Evolutionary conservation across 768 basidiomycete genomes (phyloP).

Genomic region (Calocera cornea): DNA sequence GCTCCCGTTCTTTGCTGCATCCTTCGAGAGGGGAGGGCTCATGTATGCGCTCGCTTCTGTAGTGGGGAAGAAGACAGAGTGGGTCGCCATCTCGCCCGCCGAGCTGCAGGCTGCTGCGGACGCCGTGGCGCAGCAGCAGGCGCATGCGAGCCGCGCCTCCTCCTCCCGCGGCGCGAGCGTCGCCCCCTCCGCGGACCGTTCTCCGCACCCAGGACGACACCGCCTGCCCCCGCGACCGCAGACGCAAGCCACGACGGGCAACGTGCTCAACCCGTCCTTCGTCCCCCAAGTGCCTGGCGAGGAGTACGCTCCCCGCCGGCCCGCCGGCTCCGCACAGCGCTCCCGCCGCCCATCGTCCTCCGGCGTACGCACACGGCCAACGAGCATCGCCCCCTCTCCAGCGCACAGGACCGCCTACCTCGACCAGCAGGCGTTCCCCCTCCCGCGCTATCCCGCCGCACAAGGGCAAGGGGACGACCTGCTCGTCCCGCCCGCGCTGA

Average conservation of each 20-base stretch:
- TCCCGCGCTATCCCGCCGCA: background rate
- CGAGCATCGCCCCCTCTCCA: background rate
- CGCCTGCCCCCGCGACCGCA: background rate
- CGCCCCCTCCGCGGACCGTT: background rate
- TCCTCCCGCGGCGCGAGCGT: background rate
- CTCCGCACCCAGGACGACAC: background rate
- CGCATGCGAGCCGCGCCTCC: slow-evolving; percentile 1
- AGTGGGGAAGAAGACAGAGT: slow-evolving; percentile 45
- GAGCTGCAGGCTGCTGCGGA: slow-evolving; percentile 45
- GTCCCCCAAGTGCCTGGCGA: background rate
- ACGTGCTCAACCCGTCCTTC: background rate
- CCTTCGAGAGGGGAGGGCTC: too few species aligned
- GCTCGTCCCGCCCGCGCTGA: slow-evolving; percentile 2
- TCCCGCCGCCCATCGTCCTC: background rate
- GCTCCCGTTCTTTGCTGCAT: background rate
- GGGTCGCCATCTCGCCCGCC: slow-evolving; percentile 44
- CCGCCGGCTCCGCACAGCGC: background rate
- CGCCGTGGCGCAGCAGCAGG: slow-evolving; percentile 16
- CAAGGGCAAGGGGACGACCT: background rate
- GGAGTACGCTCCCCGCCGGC: background rate
- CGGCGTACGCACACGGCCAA: background rate
- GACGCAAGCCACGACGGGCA: background rate
- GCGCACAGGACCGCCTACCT: background rate
- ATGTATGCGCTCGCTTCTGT: too few species aligned
- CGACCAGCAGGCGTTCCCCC: background rate